Conservation (phyloP, 257 asterid genomes). For the Datura wrightii region DNA sequence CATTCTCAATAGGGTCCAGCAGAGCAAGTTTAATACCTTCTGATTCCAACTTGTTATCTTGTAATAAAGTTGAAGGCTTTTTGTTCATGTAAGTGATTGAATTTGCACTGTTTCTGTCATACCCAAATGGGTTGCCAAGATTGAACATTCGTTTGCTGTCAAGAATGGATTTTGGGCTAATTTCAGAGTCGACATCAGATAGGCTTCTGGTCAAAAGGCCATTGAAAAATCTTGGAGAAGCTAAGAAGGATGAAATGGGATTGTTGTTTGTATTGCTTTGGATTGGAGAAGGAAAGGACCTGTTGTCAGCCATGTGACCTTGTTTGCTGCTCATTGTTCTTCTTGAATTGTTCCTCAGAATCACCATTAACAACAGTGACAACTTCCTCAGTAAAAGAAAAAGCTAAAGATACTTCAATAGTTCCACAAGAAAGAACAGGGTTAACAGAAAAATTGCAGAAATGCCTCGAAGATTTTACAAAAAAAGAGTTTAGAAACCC, state of each 20-base stretch:
- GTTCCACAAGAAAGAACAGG: too few relatives aligned
- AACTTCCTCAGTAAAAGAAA: background rate
- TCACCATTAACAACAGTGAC: slow-evolving; percentile 20
- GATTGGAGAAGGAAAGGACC: slow-evolving; percentile 47
- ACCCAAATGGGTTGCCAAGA: slow-evolving; percentile 59
- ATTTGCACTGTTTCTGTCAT: slow-evolving; percentile 37
- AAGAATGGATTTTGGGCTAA: slow-evolving; percentile 70
- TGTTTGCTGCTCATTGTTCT: slow-evolving; percentile 62
- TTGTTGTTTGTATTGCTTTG: slow-evolving; percentile 49
- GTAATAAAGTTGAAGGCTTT: slow-evolving; percentile 14
- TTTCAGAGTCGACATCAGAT: slow-evolving; percentile 44
- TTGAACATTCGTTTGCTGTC: slow-evolving; percentile 50
- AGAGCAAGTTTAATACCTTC: slow-evolving; percentile 65
- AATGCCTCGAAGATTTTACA: too few relatives aligned
- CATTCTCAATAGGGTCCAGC: slow-evolving; percentile 48
- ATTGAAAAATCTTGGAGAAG: slow-evolving; percentile 71
- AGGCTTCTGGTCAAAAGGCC: slow-evolving; percentile 55
- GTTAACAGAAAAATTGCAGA: too few relatives aligned
- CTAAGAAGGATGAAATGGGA: slow-evolving; percentile 58
- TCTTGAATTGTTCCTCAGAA: slow-evolving; percentile 83
- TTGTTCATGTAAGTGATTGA: slow-evolving; percentile 29
- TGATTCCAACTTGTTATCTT: slow-evolving; percentile 38
- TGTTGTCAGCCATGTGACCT: slow-evolving; percentile 63
- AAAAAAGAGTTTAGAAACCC: background rate
- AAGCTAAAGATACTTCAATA: background rate